A percentile compares a stretch with the other conserved stretches of the same genome.
Conservation (phyloP, 164 flowering plant species). For the Vitis cinerea region DNA sequence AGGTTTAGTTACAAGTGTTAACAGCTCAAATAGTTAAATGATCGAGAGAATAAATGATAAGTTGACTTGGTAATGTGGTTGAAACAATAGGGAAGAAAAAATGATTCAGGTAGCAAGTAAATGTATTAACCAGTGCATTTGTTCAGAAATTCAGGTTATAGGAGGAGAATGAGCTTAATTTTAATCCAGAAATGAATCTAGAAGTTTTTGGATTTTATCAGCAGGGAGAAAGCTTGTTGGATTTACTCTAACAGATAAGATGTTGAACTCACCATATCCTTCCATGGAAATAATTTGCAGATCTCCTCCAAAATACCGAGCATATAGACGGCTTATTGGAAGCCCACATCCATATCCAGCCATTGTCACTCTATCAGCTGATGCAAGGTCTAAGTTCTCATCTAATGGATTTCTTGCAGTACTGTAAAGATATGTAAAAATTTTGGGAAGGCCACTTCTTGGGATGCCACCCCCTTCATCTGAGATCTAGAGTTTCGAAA, state of each 20-base stretch:
- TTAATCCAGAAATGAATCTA: too few relatives aligned
- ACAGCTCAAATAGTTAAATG: too few relatives aligned
- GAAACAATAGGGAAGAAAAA: too few relatives aligned
- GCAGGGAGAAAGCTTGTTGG: too few relatives aligned
- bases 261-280: constrained; percentile 79
- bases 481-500: constrained; percentile 52
- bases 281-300: constrained; percentile 97
- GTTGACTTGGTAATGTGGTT: too few relatives aligned
- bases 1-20: too few relatives aligned
- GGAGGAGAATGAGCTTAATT: too few relatives aligned
- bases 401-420: constrained; percentile 88
- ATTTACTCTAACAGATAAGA: not conserved
- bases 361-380: constrained; percentile 63
- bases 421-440: constrained; percentile 94
- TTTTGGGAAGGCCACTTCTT: constrained; percentile 93
- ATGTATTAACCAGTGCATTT: too few relatives aligned
- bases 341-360: constrained; percentile 99
- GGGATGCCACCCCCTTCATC: constrained; percentile 99
- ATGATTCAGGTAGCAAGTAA: too few relatives aligned
- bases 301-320: constrained; percentile 98
- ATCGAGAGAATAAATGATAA: too few relatives aligned
- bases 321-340: constrained; percentile 96
- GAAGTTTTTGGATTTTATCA: too few relatives aligned
- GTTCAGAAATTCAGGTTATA: too few relatives aligned
- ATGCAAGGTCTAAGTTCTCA: constrained; percentile 46